phyloP scores from a whole-genome alignment of 495 filamentous ascomycete genomes.

The Parmelia sp. region DNA sequence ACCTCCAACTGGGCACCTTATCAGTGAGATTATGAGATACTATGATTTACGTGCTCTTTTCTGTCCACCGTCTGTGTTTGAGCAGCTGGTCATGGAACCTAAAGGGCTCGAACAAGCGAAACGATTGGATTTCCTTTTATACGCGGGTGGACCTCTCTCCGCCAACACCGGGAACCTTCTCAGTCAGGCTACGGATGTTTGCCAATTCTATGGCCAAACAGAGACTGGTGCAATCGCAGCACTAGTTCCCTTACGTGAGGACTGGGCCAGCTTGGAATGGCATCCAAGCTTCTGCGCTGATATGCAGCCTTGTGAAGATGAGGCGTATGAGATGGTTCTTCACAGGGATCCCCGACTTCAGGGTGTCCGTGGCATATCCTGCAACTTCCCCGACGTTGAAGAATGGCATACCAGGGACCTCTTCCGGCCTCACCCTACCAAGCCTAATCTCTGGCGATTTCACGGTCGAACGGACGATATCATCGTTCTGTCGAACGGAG shows the following conservation, averaged over 20 bases:
- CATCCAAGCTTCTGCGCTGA: conserved; percentile 42
- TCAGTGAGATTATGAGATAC: conserved; percentile 24
- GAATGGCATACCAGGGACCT: conserved; percentile 54
- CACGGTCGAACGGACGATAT: conserved; percentile 52
- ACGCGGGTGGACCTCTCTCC: conserved; percentile 30
- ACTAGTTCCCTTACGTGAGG: conserved; percentile 27
- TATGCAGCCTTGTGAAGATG: conserved; percentile 37
- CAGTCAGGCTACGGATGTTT: conserved; percentile 29
- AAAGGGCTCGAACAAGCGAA: conserved; percentile 22
- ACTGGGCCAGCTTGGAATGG: conserved; percentile 51
- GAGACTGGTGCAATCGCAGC: conserved; percentile 27
- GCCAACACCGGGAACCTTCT: conserved; percentile 25
- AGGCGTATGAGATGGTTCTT: conserved; percentile 46
- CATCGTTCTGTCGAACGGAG: conserved; percentile 57
- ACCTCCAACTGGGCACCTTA: conserved; percentile 27
- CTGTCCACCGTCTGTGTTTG: conserved; percentile 26
- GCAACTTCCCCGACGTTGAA: conserved; percentile 32
- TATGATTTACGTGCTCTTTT: conserved; percentile 26
- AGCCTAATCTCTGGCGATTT: conserved; percentile 46
- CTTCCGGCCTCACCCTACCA: conserved; percentile 44
- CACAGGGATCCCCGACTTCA: conserved; percentile 29
- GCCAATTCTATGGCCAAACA: conserved; percentile 29
- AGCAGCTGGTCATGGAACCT: conserved; percentile 27
- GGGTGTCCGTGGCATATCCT: neutral
- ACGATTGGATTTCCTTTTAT: conserved; percentile 28